phyloP scores from a whole-genome alignment of 176 grass and related monocot species.

The Poa annua region DNA sequence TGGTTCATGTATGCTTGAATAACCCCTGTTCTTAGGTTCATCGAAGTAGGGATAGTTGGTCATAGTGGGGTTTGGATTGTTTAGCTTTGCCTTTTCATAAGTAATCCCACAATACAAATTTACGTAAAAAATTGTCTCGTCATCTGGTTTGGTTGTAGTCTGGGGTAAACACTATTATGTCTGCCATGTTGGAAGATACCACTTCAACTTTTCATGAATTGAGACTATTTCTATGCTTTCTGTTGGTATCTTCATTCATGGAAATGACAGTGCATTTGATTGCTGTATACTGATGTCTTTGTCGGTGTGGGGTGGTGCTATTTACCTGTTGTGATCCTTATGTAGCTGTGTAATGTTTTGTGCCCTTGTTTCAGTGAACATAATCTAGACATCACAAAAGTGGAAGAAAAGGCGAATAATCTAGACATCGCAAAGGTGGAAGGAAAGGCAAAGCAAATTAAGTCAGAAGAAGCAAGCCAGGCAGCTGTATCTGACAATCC shows the following conservation, averaged over 20 bases:
- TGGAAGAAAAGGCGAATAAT: slow-evolving; percentile 11
- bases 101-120: background rate
- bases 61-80: background rate
- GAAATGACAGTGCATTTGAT: background rate
- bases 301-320: background rate
- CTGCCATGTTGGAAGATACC: background rate
- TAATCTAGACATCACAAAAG: slow-evolving; percentile 27
- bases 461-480: slow-evolving; percentile 30
- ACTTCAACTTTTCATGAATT: background rate
- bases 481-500: slow-evolving; percentile 6
- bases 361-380: slow-evolving; percentile 60
- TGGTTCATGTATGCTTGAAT: background rate
- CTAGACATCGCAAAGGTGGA: slow-evolving; percentile 17
- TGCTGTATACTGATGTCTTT: background rate
- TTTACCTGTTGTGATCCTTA: background rate
- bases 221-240: background rate
- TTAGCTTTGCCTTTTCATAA: background rate
- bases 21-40: background rate
- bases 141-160: background rate
- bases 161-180: too few relatives aligned
- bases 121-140: background rate
- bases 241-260: background rate
- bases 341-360: background rate
- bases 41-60: background rate
- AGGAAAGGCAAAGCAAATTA: background rate